These are phyloP conservation scores for Crithidia brevicula DNA, from an alignment of 208 protist genomes.

Conservation along the genomic window DNA sequence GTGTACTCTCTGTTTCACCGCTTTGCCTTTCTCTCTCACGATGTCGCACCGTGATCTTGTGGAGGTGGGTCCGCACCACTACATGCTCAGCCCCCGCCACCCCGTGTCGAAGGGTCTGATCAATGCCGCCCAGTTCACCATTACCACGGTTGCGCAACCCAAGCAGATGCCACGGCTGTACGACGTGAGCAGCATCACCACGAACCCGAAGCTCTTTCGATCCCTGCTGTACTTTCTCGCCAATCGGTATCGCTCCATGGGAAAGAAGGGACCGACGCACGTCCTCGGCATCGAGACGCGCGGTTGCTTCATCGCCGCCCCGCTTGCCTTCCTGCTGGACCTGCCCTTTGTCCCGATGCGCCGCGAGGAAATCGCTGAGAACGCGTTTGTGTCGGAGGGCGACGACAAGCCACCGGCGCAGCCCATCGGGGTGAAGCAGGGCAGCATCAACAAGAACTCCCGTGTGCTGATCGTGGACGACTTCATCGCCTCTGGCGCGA, in stretches of 20 bases:
- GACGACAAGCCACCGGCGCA: constrained; percentile 31
- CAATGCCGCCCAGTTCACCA: constrained; percentile 26
- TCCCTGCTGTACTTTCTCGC: constrained; percentile 66
- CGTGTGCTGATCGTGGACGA: constrained; percentile 91
- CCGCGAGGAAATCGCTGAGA: constrained; percentile 44
- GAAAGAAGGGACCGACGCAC: constrained; percentile 63
- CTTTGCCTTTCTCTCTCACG: neutral
- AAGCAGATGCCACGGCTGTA: constrained; percentile 49
- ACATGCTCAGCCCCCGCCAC: constrained; percentile 39
- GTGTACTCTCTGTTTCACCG: neutral
- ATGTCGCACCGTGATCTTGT: constrained; percentile 29
- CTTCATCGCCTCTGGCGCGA: constrained; percentile 83
- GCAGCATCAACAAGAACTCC: constrained; percentile 56
- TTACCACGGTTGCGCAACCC: neutral
- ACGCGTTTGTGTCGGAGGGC: constrained; percentile 37
- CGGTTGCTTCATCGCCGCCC: constrained; percentile 78
- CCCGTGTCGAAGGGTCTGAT: constrained; percentile 36
- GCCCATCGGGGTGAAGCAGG: constrained; percentile 57
- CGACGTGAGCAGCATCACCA: constrained; percentile 86
- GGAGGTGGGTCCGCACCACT: constrained; percentile 45
- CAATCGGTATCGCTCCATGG: constrained; percentile 67
- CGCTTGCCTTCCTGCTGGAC: constrained; percentile 74
- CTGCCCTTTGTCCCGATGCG: constrained; percentile 82
- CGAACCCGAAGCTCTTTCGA: constrained; percentile 69
- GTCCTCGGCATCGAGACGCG: constrained; percentile 78